Evolutionary conservation across 1,284 basidiomycete genomes (phyloP), one percentile per base, ranked within the genome.

Genomic region (Sanguinoderma infundibulare): DNA sequence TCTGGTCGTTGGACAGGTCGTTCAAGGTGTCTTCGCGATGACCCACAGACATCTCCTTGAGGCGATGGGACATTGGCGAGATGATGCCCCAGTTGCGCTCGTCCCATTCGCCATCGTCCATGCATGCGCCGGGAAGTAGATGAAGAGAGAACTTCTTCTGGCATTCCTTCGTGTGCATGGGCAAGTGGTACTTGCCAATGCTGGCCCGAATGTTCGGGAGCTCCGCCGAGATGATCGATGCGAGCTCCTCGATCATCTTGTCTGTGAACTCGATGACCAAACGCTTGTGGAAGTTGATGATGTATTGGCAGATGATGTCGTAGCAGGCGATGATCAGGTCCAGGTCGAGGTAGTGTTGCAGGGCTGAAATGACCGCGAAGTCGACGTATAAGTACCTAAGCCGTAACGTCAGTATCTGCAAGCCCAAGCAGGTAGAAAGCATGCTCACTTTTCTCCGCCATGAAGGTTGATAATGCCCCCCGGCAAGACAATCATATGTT

Each of bases 11-110:
- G 3, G 20, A 22, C 1, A 57, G 57, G 17, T 68, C 67, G 26
- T 75, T 68, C 8, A 76, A 36, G 1, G 58, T 61, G 54, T 73
- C 69, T 3, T 65, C 55, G 1, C 69, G 57, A 50, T 68, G 57
- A 2, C 68, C 69, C 0, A 58, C 22, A 5, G 60, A 61, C 71
- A 73, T 73, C 46, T 70, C 68, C 3, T 63, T 55, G 5, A 67
- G 69, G 17, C 65, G 64, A 0, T 20, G 47, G 7, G 49, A 59
- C 7, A 72, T 3, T 3, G 44, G 49, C n/a, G 64, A 64, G 20
- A 60, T 49, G 7, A 32, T 30, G 1, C 66, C 39, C 71, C 71
- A 73, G 0, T 63, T 38, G 0, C 62, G 60, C 46, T 73, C 71
- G 0, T 40, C 32, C 1, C 57, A 59, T 49, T 73, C 69, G 2